phyloP scores from a whole-genome alignment of 139 green algal genomes.

The Chlorella sp. region DNA sequence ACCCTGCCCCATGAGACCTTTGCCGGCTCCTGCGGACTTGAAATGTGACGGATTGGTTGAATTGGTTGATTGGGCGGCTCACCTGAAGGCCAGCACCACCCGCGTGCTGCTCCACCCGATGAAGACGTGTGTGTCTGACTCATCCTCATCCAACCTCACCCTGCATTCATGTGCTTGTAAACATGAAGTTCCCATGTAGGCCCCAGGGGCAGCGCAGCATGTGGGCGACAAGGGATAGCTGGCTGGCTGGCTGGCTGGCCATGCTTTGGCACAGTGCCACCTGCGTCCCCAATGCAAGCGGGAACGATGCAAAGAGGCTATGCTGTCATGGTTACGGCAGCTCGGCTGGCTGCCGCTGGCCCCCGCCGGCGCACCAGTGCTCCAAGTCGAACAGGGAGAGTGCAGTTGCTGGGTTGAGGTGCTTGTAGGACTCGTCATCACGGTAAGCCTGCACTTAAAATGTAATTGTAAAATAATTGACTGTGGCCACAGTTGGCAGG shows the following conservation, averaged over 20 bases:
- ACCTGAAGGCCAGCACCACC: slow-evolving; percentile 9
- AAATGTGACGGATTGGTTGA: too few relatives aligned
- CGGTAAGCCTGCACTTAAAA: background rate
- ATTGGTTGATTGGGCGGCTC: too few relatives aligned
- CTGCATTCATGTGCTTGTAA: background rate
- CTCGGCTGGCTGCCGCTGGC: too few relatives aligned
- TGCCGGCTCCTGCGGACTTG: too few relatives aligned
- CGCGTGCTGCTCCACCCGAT: background rate
- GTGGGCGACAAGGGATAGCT: background rate
- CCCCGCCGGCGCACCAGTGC: slow-evolving; percentile 7
- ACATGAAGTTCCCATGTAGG: background rate
- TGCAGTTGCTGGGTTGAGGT: background rate
- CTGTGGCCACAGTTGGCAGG: background rate
- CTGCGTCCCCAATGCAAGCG: background rate
- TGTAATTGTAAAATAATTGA: too few relatives aligned
- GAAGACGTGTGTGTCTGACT: slow-evolving; percentile 4
- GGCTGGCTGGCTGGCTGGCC: background rate
- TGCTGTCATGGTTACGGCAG: too few relatives aligned
- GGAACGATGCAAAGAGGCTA: background rate
- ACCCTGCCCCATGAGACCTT: too few relatives aligned
- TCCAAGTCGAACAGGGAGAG: slow-evolving; percentile 6
- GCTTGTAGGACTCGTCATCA: background rate
- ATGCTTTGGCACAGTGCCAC: background rate
- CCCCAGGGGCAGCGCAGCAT: background rate
- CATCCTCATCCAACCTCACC: background rate